phyloP scores from a whole-genome alignment of 2,329 filamentous ascomycete genomes.

The Plenodomus tracheiphilus region DNA sequence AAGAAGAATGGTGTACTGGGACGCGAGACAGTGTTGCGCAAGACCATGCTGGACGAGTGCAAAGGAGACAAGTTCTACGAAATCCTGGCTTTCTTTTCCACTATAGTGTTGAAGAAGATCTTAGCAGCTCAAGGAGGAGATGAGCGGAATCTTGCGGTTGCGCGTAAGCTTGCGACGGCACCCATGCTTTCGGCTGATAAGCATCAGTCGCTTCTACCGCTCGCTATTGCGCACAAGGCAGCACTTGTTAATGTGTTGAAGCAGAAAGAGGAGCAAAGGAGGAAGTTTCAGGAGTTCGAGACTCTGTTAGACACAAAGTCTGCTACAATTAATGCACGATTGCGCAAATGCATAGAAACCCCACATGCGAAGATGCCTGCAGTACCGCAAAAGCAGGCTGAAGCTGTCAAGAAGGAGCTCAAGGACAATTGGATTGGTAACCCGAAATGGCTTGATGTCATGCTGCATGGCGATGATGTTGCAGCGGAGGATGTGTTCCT shows the following conservation, averaged over 20 bases:
- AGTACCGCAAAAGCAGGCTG: conserved; percentile 36
- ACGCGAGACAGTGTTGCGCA: conserved; percentile 77
- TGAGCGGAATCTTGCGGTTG: conserved; percentile 41
- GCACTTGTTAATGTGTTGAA: conserved; percentile 64
- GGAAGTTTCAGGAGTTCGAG: conserved; percentile 65
- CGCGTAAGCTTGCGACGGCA: conserved; percentile 55
- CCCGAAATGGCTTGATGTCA: conserved; percentile 70
- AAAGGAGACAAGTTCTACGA: conserved; percentile 90
- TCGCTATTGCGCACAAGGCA: conserved; percentile 73
- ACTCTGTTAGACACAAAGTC: conserved; percentile 67
- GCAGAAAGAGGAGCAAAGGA: conserved; percentile 62
- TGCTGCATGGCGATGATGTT: conserved; percentile 68
- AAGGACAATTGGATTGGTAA: conserved; percentile 79
- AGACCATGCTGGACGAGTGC: conserved; percentile 97
- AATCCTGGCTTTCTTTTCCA: conserved; percentile 80
- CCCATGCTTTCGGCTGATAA: conserved; percentile 32
- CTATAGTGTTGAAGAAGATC: conserved; percentile 74
- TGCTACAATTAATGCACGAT: conserved; percentile 58
- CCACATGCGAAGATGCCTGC: conserved; percentile 30
- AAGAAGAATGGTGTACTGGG: conserved; percentile 87
- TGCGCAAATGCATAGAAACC: conserved; percentile 46
- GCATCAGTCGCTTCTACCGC: conserved; percentile 57
- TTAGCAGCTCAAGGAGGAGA: conserved; percentile 56
- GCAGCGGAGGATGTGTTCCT: conserved; percentile 65
- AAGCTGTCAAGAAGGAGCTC: conserved; percentile 60